phyloP scores from a whole-genome alignment of 768 basidiomycete species.

The Phylloporus scabripes region DNA sequence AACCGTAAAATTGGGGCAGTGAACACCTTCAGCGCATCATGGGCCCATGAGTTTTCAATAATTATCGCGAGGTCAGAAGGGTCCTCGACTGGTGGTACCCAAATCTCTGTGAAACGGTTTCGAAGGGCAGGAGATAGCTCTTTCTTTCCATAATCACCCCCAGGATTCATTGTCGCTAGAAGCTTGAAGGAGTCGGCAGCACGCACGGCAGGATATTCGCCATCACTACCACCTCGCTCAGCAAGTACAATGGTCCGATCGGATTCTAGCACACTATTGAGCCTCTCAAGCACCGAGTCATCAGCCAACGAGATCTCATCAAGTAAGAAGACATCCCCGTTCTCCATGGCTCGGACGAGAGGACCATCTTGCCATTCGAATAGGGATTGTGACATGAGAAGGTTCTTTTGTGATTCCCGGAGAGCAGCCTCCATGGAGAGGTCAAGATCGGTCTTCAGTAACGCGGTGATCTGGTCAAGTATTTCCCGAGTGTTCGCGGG shows the following conservation, averaged over 20 bases:
- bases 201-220: slow-evolving; percentile 58
- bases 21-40: slow-evolving; percentile 45
- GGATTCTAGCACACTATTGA: slow-evolving; percentile 97
- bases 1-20: slow-evolving; percentile 70
- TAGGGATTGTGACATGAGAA: slow-evolving; percentile 59
- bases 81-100: slow-evolving; percentile 85
- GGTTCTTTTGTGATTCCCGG: slow-evolving; percentile 37
- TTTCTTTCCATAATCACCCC: slow-evolving; percentile 98
- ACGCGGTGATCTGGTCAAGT: slow-evolving; percentile 18
- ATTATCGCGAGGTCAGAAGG: slow-evolving; percentile 74
- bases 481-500: slow-evolving; percentile 25
- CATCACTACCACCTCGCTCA: slow-evolving; percentile 78
- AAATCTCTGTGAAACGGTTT: slow-evolving; percentile 98
- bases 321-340: slow-evolving; percentile 80
- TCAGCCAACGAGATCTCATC: slow-evolving; percentile 98
- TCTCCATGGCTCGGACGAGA: slow-evolving; percentile 86
- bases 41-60: slow-evolving; percentile 62
- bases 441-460: slow-evolving; percentile 28
- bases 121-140: slow-evolving; percentile 94
- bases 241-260: slow-evolving; percentile 84
- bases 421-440: slow-evolving; percentile 31
- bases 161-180: slow-evolving; percentile 98
- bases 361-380: slow-evolving; percentile 99
- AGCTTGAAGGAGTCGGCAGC: slow-evolving; percentile 77
- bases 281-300: slow-evolving; percentile 93